phyloP scores from a whole-genome alignment of 176 grass and related monocot genomes.

The Triticum timopheevii region DNA sequence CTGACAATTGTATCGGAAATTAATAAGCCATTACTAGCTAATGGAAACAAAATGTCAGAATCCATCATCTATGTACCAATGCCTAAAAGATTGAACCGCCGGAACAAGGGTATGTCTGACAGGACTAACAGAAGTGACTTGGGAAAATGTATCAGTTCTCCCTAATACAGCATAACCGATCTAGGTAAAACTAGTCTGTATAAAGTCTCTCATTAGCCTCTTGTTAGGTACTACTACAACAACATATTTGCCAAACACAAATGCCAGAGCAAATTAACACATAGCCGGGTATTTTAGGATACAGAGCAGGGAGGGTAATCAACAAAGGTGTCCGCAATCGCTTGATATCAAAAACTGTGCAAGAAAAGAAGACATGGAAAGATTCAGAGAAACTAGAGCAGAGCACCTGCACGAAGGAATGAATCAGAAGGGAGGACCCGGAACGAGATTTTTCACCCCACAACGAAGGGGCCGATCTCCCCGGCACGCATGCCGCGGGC shows the following conservation, averaged over 20 bases:
- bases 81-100: background rate
- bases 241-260: background rate
- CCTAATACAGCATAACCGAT: background rate
- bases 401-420: conserved; percentile 19
- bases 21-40: background rate
- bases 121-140: background rate
- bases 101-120: background rate
- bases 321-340: background rate
- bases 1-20: background rate
- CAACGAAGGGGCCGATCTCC: conserved; percentile 59
- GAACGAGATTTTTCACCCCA: conserved; percentile 42
- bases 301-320: background rate
- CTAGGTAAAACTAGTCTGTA: background rate
- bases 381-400: background rate
- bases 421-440: background rate
- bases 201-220: background rate
- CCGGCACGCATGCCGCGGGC: conserved; percentile 57
- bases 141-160: background rate
- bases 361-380: too few species aligned
- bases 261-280: background rate
- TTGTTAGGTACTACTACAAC: background rate
- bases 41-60: background rate
- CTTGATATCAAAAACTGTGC: too few species aligned
- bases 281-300: background rate
- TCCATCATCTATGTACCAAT: background rate